Evolutionary conservation across 345 rosid genomes (phyloP).

Genomic region (Gynandropsis gynandra): DNA sequence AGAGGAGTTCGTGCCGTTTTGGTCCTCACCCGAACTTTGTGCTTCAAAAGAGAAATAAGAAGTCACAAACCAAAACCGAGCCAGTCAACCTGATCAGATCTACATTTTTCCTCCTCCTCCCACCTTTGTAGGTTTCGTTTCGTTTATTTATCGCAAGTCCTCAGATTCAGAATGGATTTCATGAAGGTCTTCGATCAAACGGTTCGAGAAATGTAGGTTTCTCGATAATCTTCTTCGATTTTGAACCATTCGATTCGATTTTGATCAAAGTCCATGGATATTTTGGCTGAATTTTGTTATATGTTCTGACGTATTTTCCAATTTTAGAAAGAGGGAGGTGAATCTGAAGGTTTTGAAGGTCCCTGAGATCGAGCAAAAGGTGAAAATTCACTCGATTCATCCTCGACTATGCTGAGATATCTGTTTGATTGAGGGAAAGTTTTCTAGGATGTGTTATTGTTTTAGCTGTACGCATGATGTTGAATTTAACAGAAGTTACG

Average conservation of each 20-base stretch:
- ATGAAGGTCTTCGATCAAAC: conserved; percentile 98
- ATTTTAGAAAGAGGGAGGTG: conserved; percentile 86
- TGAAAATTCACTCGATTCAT: conserved; percentile 29
- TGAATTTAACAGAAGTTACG: neutral
- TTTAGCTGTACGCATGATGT: neutral
- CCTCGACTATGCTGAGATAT: neutral
- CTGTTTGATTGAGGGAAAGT: neutral
- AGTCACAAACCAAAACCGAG: conserved; percentile 3
- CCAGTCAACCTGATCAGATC: conserved; percentile 27
- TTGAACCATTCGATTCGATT: neutral
- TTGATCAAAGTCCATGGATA: conserved; percentile 13
- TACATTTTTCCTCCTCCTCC: conserved; percentile 22
- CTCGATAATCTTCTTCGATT: conserved; percentile 9
- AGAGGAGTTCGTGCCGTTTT: no score
- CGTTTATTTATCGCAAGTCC: conserved; percentile 8
- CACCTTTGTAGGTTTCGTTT: conserved; percentile 15
- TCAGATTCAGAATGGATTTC: conserved; percentile 79
- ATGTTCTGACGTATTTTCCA: neutral
- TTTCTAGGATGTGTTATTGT: neutral
- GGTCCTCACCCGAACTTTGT: no score
- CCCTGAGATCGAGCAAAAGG: conserved; percentile 99
- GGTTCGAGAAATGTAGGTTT: conserved; percentile 89
- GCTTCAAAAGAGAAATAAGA: neutral
- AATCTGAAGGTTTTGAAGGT: conserved; percentile 95
- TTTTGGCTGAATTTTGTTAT: conserved; percentile 6